Base-by-base conservation (phyloP, 2,329 filamentous ascomycete species). In the Diaporthe ilicicola region DNA sequence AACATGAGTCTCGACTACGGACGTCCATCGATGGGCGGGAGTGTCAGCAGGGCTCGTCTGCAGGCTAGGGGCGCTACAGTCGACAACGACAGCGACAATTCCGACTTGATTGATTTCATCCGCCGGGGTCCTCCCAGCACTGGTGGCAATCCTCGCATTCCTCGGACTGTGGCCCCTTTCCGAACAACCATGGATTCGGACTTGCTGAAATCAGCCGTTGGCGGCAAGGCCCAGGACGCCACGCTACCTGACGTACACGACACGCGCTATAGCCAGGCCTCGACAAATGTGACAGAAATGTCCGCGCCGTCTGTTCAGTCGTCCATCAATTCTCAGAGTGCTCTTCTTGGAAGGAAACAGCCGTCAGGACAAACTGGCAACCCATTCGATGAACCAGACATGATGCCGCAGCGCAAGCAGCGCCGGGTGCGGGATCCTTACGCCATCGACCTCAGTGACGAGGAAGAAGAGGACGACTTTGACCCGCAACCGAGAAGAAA, bases 71-170 rank as follows among this genome's bases (percentile, higher is more conserved):
- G 94, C 73, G 89, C 93, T 46, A 85, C 87, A 51, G 87, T 90
- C 19, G 87, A 90, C 62, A 84, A 83, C 70, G 86, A 85, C 65
- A 89, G 90, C 64, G 91, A 91, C 74, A 97, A 91, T 70, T 93
- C 93, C 15, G 96, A 98, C 72, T 84, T 99, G 70, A 97, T 98
- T 74, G 95, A 98, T 79, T 98, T 99, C 80, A 97, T 99, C 74
- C 91, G 95, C 55, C 91, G 94, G 78, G 95, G 95, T 0, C 94
- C 94, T 3, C 92, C 93, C 0, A 87, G 84, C 72, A 79, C 83
- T 42, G 65, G 42, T 37, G 86, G 85, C 53, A 88, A 88, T 73
- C 93, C 90, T 71, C 90, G 93, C 29, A 96, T 97, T 73, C 92
- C 94, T 51, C 91, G 93, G 22, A 89, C 89, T n/a, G 91, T 96